Base-by-base conservation (phyloP, 2,329 filamentous ascomycete species). In the Arthrobotrys sinensis region DNA sequence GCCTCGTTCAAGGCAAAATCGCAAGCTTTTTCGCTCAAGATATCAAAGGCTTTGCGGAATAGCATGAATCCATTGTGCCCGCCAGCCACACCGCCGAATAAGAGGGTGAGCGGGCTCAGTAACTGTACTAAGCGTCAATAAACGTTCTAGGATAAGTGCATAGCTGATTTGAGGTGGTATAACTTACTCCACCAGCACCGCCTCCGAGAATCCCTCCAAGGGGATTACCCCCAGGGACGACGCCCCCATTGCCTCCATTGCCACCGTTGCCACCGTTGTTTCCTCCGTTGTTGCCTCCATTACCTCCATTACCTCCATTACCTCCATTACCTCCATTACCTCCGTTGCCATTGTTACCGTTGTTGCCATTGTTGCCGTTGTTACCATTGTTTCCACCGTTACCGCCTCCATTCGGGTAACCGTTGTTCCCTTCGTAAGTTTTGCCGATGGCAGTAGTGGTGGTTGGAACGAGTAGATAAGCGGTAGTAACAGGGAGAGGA, bases 1-100 rank as follows among this genome's bases (percentile, higher is more conserved):
- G 72, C 72, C 45, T 76, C 72, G 28, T 76, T 76, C n/a, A 76
- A 16, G 19, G 64, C 72, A 19, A 76, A 76, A 55, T 76, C 64
- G 55, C 72, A 76, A 21, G 48, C 55, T 46, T 76, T 76, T 52
- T 76, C 72, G 36, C 34, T 64, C 21, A 76, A 48, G 38, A 76
- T 64, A 16, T 76, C 72, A 19, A 76, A 40, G 11, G 65, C 64
- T 38, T 76, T 65, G 53, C 46, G 36, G 72, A 69, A 76, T 28
- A 69, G 36, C 46, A 60, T 38, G 72, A 76, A 76, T 14, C 46
- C 55, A 3, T 63, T 24, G 19, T 48, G 45, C 1, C 19, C 45
- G 1, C 45, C 45, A 8, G 19, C 45, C 2, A 48, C 5, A n/a
- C 45, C 45, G 19, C 45, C 45, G 7, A 48, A 12, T 1, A 12